These are phyloP conservation scores for Colletotrichum truncatum DNA, from an alignment of 2,329 filamentous ascomycete genomes.

Conservation along the genomic window DNA sequence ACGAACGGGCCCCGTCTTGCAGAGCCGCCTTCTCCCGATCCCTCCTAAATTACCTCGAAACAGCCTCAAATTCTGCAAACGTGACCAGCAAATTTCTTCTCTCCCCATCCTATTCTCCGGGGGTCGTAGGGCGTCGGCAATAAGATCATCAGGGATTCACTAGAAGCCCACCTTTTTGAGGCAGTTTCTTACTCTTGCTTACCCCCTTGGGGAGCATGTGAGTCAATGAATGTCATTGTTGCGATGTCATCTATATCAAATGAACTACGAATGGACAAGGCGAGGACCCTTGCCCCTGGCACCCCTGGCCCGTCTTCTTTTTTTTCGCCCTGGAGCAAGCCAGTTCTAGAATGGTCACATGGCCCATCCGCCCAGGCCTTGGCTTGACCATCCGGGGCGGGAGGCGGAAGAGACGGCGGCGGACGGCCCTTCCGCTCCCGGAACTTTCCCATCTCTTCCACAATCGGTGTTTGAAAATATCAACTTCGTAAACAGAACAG, in stretches of 20 bases:
- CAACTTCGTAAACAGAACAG: not conserved
- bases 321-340: not conserved
- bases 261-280: not conserved
- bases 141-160: not conserved
- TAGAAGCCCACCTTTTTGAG: not conserved
- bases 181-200: not conserved
- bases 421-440: not conserved
- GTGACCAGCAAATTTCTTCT: slow-evolving; percentile 3
- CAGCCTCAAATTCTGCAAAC: not conserved
- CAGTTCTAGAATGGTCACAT: not conserved
- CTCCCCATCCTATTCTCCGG: not conserved
- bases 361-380: not conserved
- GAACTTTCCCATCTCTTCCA: not conserved
- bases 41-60: not conserved
- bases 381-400: not conserved
- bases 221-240: not conserved
- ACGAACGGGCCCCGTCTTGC: not conserved
- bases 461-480: slow-evolving; percentile 19
- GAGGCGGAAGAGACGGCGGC: not conserved
- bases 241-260: not conserved
- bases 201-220: too few relatives aligned
- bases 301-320: not conserved
- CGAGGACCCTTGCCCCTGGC: not conserved
- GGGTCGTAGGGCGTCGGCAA: not conserved
- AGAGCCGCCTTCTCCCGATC: slow-evolving; percentile 24